These are phyloP conservation scores for Tetradesmus lagerheimii DNA, from an alignment of 139 green algal species.

Conservation along the genomic window DNA sequence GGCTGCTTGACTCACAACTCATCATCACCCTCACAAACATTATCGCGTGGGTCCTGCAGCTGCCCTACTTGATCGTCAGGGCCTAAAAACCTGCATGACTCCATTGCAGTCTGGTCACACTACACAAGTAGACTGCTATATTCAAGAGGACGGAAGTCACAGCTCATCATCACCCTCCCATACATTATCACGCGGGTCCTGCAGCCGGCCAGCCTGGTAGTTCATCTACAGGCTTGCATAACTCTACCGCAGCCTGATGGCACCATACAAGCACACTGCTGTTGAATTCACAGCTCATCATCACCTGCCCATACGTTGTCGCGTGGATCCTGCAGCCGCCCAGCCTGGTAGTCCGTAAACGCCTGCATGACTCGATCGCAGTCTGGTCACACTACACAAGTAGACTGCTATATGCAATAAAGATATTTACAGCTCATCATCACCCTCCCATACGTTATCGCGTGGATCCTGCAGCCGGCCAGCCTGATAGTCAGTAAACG, in stretches of 20 bases:
- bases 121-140: not conserved
- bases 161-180: slow-evolving; percentile 66
- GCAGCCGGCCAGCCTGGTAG: slow-evolving; percentile 77
- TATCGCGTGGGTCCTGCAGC: slow-evolving; percentile 64
- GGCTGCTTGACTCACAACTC: slow-evolving; percentile 39
- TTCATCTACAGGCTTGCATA: no score
- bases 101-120: no score
- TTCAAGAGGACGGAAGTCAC: slow-evolving; percentile 35
- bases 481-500: slow-evolving; percentile 80
- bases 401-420: no score
- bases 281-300: no score
- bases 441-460: slow-evolving; percentile 80
- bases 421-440: slow-evolving; percentile 53
- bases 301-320: no score
- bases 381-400: not conserved
- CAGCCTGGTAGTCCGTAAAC: no score
- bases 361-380: no score
- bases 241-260: no score
- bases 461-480: slow-evolving; percentile 79
- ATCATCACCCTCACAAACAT: slow-evolving; percentile 71
- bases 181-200: slow-evolving; percentile 81
- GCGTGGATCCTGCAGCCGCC: no score
- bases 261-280: no score
- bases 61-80: no score
- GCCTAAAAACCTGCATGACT: no score